These are phyloP conservation scores for Alternaria sp. DNA, from an alignment of 2,329 filamentous ascomycete species.

Conservation along the genomic window DNA sequence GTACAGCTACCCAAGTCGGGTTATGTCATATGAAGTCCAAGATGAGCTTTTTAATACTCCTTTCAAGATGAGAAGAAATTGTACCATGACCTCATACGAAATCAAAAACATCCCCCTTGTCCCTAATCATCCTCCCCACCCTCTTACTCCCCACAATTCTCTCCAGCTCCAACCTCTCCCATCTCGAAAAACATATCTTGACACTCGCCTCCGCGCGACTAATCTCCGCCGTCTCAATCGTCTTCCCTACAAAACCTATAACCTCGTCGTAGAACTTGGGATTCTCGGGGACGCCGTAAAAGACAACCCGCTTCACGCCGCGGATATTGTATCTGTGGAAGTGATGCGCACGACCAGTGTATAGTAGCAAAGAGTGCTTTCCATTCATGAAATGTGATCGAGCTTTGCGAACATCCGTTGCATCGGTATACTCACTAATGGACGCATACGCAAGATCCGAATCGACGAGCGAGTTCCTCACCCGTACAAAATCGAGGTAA, in stretches of 20 bases:
- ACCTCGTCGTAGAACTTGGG: constrained; percentile 81
- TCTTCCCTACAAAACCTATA: constrained; percentile 68
- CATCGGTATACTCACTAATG: constrained; percentile 86
- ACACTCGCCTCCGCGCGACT: constrained; percentile 60
- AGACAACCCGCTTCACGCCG: constrained; percentile 83
- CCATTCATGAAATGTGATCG: constrained; percentile 87
- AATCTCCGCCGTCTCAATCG: constrained; percentile 66
- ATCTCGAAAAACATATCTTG: constrained; percentile 78
- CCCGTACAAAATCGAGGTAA: constrained; percentile 92
- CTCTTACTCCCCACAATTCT: constrained; percentile 83
- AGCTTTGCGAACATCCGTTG: constrained; percentile 80
- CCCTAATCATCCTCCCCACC: constrained; percentile 82
- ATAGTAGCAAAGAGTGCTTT: constrained; percentile 82
- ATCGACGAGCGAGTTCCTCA: constrained; percentile 90
- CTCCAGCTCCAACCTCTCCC: constrained; percentile 89
- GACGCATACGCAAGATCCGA: constrained; percentile 77
- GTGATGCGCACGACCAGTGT: constrained; percentile 96
- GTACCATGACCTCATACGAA: constrained; percentile 68
- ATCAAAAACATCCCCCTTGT: constrained; percentile 89
- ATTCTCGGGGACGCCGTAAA: constrained; percentile 92
- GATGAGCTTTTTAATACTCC: no score
- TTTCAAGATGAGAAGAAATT: no score
- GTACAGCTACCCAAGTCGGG: no score
- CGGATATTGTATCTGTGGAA: constrained; percentile 86
- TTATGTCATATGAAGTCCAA: no score